Evolutionary conservation across 805 yeast genomes (phyloP).

Genomic region (Hanseniaspora meyeri): DNA sequence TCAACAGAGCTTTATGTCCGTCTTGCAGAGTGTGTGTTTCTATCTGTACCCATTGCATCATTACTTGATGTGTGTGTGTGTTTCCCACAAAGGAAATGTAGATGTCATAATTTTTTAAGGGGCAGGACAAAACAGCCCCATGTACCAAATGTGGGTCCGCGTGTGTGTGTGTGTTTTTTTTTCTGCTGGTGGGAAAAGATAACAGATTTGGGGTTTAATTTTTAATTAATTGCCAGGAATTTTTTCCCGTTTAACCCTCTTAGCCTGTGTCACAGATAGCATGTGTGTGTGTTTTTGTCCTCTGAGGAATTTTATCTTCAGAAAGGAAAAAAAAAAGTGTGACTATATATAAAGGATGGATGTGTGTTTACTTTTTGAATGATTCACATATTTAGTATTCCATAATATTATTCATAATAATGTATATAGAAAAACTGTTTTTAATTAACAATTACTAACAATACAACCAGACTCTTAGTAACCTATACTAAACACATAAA

Average conservation of each 20-base stretch:
- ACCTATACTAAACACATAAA: conserved; percentile 19
- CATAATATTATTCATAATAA: too few species aligned
- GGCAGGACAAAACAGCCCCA: neutral
- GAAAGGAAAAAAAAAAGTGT: too few species aligned
- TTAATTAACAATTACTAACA: too few species aligned
- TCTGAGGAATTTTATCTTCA: neutral
- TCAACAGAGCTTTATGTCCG: too few species aligned
- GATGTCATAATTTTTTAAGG: neutral
- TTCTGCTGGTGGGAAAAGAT: neutral
- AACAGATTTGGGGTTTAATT: neutral
- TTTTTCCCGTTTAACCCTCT: neutral
- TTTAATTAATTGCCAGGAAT: neutral
- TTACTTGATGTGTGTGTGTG: neutral
- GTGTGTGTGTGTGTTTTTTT: too few species aligned
- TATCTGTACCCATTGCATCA: neutral
- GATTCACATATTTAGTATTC: too few species aligned
- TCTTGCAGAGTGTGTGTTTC: too few species aligned
- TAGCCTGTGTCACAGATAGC: too few species aligned
- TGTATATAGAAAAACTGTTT: too few species aligned
- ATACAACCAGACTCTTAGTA: neutral
- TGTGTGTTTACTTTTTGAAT: too few species aligned
- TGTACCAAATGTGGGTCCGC: too few species aligned
- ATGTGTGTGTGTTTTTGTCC: neutral
- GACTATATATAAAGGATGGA: neutral
- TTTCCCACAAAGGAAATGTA: neutral